Evolutionary conservation across 768 basidiomycete species (phyloP).

Genomic region (Tremella fuciformis): DNA sequence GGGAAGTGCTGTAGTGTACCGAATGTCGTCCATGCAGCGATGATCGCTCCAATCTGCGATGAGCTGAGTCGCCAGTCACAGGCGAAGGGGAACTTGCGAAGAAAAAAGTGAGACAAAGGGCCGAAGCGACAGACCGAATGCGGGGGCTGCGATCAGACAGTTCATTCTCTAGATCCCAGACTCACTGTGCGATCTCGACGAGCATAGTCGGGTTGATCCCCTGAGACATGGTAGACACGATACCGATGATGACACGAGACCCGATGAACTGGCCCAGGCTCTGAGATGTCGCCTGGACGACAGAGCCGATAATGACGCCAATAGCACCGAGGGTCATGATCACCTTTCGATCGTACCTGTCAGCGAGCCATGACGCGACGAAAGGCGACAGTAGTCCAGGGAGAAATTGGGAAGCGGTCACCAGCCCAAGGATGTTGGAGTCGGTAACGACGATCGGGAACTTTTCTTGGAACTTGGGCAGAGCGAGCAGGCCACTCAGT

Average conservation of each 20-base stretch:
- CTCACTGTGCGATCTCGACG: conserved; percentile 5
- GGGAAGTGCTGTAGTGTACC: too few species aligned
- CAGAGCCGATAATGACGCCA: conserved; percentile 1
- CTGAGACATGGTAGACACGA: background rate
- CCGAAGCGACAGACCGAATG: conserved; percentile 40
- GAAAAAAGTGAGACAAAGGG: conserved; percentile 5
- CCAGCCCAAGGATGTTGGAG: conserved; percentile 21
- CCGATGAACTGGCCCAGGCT: background rate
- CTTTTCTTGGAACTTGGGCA: too few species aligned
- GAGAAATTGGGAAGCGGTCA: conserved; percentile 26
- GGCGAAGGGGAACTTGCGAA: conserved; percentile 12
- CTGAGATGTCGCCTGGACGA: conserved; percentile 5
- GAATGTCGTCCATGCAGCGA: too few species aligned
- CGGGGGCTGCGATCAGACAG: background rate
- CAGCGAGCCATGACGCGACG: conserved; percentile 10
- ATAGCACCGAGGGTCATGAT: conserved; percentile 3
- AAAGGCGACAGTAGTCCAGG: conserved; percentile 15
- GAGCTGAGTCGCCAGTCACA: too few species aligned
- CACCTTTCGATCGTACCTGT: conserved; percentile 37
- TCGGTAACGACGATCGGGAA: too few species aligned
- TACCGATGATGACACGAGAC: conserved; percentile 3
- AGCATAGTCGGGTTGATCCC: background rate
- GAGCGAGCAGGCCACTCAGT: too few species aligned
- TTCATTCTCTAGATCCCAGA: too few species aligned
- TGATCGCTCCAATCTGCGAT: too few species aligned